These are phyloP conservation scores for Elasticomyces elasticus DNA, from an alignment of 495 filamentous ascomycete genomes.

Conservation along the genomic window DNA sequence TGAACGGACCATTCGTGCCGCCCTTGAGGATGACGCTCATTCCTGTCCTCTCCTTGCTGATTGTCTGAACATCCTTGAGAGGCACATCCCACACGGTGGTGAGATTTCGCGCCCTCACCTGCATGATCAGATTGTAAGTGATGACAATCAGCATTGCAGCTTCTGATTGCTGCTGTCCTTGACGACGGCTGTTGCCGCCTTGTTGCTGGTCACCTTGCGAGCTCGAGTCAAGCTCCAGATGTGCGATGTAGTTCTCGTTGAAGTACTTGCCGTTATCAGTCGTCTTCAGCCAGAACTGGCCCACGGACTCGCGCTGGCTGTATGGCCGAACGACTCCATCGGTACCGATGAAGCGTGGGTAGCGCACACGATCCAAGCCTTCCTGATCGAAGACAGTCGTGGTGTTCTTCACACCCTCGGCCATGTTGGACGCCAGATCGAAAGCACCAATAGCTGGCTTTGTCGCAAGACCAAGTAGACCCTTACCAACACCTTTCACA, in stretches of 20 bases:
- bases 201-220: slow-evolving; percentile 32
- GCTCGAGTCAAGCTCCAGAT: slow-evolving; percentile 80
- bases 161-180: slow-evolving; percentile 44
- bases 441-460: slow-evolving; percentile 96
- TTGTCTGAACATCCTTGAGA: slow-evolving; percentile 91
- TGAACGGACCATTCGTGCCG: slow-evolving; percentile 86
- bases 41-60: slow-evolving; percentile 90
- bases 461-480: slow-evolving; percentile 80
- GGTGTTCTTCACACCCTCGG: slow-evolving; percentile 94
- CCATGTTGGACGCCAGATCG: slow-evolving; percentile 90
- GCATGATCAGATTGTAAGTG: slow-evolving; percentile 84
- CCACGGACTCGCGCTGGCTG: slow-evolving; percentile 88
- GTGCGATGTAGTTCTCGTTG: slow-evolving; percentile 93
- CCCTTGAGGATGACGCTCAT: slow-evolving; percentile 81
- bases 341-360: slow-evolving; percentile 80
- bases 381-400: slow-evolving; percentile 95
- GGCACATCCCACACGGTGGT: slow-evolving; percentile 91
- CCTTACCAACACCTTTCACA: slow-evolving; percentile 95
- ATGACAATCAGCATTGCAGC: slow-evolving; percentile 74
- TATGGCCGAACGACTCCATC: slow-evolving; percentile 94
- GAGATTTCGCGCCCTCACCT: slow-evolving; percentile 74
- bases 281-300: slow-evolving; percentile 98
- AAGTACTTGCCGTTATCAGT: slow-evolving; percentile 95
- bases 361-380: slow-evolving; percentile 84
- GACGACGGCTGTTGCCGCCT: slow-evolving; percentile 38